Evolutionary conservation across 1,284 basidiomycete species (phyloP).

Genomic region (Ganoderma leucocontextum): DNA sequence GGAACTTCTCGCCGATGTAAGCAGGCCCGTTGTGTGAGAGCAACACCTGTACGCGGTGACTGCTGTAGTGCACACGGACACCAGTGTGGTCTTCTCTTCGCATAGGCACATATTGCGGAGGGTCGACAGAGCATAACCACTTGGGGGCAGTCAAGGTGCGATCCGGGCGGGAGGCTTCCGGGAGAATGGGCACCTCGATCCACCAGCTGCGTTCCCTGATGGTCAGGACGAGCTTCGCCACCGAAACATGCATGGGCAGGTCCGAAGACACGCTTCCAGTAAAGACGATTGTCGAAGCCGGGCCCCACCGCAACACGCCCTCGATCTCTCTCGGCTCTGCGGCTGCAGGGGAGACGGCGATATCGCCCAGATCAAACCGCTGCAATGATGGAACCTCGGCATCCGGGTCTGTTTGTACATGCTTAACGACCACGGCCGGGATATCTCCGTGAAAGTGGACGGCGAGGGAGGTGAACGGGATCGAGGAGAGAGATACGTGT

Average conservation of each 20-base stretch:
- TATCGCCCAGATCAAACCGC: constrained; percentile 54
- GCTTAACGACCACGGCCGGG: constrained; percentile 57
- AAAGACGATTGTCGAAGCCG: constrained; percentile 60
- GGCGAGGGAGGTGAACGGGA: constrained; percentile 67
- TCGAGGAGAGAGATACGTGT: constrained; percentile 52
- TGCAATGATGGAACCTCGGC: constrained; percentile 38
- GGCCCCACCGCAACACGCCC: constrained; percentile 63
- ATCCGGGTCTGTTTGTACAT: constrained; percentile 38
- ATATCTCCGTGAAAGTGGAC: constrained; percentile 61
- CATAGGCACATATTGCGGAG: constrained; percentile 60
- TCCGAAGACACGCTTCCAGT: constrained; percentile 62
- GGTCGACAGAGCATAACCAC: constrained; percentile 66
- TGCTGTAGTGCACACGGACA: constrained; percentile 71
- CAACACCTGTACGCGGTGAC: constrained; percentile 64
- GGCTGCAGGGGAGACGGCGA: constrained; percentile 29
- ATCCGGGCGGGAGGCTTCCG: constrained; percentile 39
- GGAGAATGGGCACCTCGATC: constrained; percentile 61
- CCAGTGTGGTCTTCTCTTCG: constrained; percentile 56
- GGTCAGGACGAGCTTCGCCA: constrained; percentile 58
- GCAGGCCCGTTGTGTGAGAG: constrained; percentile 71
- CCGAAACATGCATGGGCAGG: constrained; percentile 54
- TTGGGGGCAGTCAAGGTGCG: constrained; percentile 45
- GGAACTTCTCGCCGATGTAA: constrained; percentile 80
- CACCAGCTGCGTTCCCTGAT: constrained; percentile 69
- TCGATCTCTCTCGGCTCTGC: constrained; percentile 39